Evolutionary conservation across 805 yeast species (phyloP).

Genomic region (Saccharomycopsis javanensis): DNA sequence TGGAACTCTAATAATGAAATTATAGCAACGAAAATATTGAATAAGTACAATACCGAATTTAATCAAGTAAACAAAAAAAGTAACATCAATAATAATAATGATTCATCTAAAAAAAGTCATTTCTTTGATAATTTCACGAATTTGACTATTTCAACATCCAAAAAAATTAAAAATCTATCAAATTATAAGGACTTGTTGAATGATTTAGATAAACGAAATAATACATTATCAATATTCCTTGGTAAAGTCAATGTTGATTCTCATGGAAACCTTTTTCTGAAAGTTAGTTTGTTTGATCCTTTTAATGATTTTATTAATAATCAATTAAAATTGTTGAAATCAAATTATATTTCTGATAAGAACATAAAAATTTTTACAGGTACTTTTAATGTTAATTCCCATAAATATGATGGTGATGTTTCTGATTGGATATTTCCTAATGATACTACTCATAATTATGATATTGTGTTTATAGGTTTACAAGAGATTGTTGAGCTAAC

Average conservation of each 20-base stretch:
- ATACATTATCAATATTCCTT: constrained; percentile 4
- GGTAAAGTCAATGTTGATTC: constrained; percentile 13
- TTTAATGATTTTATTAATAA: constrained; percentile 72
- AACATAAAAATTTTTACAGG: constrained; percentile 67
- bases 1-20: constrained; percentile 9
- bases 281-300: constrained; percentile 54
- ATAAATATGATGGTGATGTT: constrained; percentile 46
- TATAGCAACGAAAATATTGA: constrained; percentile 10
- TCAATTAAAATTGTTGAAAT: constrained; percentile 41
- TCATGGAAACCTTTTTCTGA: constrained; percentile 5
- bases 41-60: constrained; percentile 15
- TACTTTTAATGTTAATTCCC: constrained; percentile 82
- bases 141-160: constrained; percentile 17
- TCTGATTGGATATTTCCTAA: constrained; percentile 71
- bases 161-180: constrained; percentile 14
- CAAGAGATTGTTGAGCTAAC: constrained; percentile 84
- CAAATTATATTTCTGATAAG: constrained; percentile 49
- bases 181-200: constrained; percentile 16
- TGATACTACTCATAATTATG: constrained; percentile 26
- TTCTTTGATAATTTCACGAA: constrained; percentile 15
- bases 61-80: constrained; percentile 16
- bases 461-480: constrained; percentile 71
- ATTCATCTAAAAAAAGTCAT: constrained; percentile 1
- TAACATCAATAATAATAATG: constrained; percentile 9
- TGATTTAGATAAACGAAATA: constrained; percentile 16